Conservation (phyloP, 495 filamentous ascomycete genomes). For the Neurospora intermedia region DNA sequence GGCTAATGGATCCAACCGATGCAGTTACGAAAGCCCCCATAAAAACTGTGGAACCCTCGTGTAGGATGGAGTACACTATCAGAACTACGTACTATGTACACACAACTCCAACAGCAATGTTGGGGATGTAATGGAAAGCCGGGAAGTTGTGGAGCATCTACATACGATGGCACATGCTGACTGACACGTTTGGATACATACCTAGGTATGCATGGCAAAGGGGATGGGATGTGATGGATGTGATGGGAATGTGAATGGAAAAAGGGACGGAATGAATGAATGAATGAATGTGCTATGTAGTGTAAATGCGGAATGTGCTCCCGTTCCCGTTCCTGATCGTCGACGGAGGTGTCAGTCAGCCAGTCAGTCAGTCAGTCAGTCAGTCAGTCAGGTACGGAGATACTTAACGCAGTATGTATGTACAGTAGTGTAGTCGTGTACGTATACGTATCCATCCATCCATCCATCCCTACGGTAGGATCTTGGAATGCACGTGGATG, state of each 20-base stretch:
- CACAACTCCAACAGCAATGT: not conserved
- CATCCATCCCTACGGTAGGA: too few relatives aligned
- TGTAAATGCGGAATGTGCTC: too few relatives aligned
- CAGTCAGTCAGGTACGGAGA: too few relatives aligned
- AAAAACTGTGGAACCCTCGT: not conserved
- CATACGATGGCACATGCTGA: not conserved
- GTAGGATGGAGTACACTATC: not conserved
- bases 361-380: too few relatives aligned
- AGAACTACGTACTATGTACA: too few relatives aligned
- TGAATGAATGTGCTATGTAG: too few relatives aligned
- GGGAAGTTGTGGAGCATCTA: not conserved
- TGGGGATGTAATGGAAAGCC: not conserved
- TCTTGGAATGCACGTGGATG: not conserved
- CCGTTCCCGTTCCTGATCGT: too few relatives aligned
- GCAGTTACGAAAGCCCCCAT: not conserved
- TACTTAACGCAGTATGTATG: not conserved
- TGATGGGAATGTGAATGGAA: not conserved
- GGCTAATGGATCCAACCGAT: not conserved
- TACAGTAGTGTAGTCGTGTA: too few relatives aligned
- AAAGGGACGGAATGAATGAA: not conserved
- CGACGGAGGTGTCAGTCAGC: too few relatives aligned
- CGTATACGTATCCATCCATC: too few relatives aligned
- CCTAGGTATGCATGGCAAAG: not conserved
- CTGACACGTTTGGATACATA: not conserved
- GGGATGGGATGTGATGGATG: not conserved